Conservation (phyloP, 331 rosid genomes). For the Pyrus hybrid region DNA sequence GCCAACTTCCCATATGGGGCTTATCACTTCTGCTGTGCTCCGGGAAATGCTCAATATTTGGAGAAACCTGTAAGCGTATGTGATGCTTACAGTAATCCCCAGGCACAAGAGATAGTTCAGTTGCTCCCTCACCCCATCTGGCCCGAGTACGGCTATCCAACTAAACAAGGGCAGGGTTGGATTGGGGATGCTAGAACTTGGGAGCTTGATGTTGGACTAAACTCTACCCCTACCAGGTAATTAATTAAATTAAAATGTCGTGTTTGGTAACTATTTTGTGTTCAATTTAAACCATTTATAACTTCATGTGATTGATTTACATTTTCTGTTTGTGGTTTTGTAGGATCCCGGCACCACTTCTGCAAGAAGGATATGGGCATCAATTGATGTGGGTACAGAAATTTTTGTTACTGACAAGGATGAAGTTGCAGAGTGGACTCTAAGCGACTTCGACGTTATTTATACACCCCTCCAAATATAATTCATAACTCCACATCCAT, state of each 20-base stretch:
- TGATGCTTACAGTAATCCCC: constrained; percentile 82
- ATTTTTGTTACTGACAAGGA: constrained; percentile 53
- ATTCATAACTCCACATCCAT: background rate
- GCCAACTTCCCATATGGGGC: constrained; percentile 67
- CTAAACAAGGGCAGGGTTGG: constrained; percentile 68
- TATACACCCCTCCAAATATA: background rate
- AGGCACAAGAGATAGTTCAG: constrained; percentile 75
- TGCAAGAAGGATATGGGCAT: constrained; percentile 43
- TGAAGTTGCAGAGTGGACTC: constrained; percentile 67
- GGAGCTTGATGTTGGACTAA: constrained; percentile 86
- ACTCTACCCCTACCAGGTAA: constrained; percentile 70
- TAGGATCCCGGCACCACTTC: constrained; percentile 58
- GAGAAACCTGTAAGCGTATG: constrained; percentile 55
- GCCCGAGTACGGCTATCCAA: constrained; percentile 68
- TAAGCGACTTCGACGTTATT: constrained; percentile 40
- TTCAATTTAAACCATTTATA: background rate
- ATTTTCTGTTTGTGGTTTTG: background rate
- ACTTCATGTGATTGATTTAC: background rate
- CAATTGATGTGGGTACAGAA: constrained; percentile 64
- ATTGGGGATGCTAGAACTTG: constrained; percentile 65
- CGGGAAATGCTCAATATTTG: constrained; percentile 55
- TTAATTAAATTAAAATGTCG: too few relatives aligned
- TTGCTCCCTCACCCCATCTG: constrained; percentile 76
- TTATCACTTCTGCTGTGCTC: constrained; percentile 71
- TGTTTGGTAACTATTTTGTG: background rate